A percentile compares a stretch with the other conserved stretches of the same genome.
phyloP scores from a whole-genome alignment of 495 filamentous ascomycete species.

The Penicillium samsonianum region DNA sequence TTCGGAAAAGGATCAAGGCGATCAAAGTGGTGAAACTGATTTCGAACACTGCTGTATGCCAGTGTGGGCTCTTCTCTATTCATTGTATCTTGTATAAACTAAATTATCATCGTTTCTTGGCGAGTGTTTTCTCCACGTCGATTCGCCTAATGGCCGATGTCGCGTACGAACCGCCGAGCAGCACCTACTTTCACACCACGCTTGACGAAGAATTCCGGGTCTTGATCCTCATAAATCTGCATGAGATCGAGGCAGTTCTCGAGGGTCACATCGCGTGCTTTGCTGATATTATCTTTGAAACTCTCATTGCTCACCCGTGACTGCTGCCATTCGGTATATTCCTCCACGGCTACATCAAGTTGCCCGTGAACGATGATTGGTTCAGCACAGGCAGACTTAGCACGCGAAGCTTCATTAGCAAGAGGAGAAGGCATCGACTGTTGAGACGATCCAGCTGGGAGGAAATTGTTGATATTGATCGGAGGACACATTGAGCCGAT shows the following conservation, averaged over 20 bases:
- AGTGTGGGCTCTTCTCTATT: no score
- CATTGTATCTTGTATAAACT: no score
- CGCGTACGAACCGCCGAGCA: constrained; percentile 1
- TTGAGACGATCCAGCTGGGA: constrained; percentile 1
- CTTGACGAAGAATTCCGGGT: constrained; percentile 22
- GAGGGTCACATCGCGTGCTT: constrained; percentile 16
- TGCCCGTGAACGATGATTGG: constrained; percentile 3
- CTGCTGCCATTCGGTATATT: constrained; percentile 23
- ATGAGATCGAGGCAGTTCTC: constrained; percentile 23
- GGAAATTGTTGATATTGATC: constrained; percentile 3
- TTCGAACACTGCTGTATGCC: no score
- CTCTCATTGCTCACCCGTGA: constrained; percentile 18
- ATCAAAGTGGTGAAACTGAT: no score
- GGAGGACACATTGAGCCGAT: background rate
- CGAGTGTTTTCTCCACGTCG: background rate
- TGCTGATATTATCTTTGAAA: constrained; percentile 17
- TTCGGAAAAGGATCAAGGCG: no score
- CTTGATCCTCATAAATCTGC: constrained; percentile 25
- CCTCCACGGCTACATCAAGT: constrained; percentile 18
- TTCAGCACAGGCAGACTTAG: background rate
- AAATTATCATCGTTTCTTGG: no score
- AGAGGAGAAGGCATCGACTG: background rate
- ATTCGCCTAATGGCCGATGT: background rate
- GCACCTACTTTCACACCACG: constrained; percentile 6
- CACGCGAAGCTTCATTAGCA: background rate